phyloP scores from a whole-genome alignment of 1,284 basidiomycete species.

The Phylloporus sp. region DNA sequence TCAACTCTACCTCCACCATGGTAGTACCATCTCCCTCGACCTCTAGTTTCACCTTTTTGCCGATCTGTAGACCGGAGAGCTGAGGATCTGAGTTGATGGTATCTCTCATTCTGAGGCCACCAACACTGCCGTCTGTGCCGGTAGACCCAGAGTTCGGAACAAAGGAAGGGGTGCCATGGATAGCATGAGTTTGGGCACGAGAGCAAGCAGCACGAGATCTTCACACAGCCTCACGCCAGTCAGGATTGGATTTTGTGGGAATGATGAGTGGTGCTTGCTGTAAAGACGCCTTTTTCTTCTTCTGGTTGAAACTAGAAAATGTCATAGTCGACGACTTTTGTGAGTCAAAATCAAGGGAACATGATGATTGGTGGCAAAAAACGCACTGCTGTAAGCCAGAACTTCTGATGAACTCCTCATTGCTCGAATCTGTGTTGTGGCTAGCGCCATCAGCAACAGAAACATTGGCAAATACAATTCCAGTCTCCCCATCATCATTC shows the following conservation, averaged over 20 bases:
- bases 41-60: conserved; percentile 41
- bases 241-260: conserved; percentile 79
- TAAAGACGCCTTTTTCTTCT: conserved; percentile 41
- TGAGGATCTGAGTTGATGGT: conserved; percentile 72
- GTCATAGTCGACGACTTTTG: conserved; percentile 15
- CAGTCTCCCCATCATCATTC: conserved; percentile 31
- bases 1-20: conserved; percentile 22
- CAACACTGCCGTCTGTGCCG: conserved; percentile 75
- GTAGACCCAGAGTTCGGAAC: conserved; percentile 70
- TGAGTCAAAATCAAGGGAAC: conserved; percentile 26
- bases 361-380: conserved; percentile 11
- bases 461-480: conserved; percentile 29
- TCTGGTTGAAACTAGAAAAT: conserved; percentile 44
- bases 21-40: conserved; percentile 28
- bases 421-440: conserved; percentile 56
- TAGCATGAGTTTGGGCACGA: conserved; percentile 12
- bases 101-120: conserved; percentile 76
- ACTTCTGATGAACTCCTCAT: conserved; percentile 67
- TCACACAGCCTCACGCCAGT: conserved; percentile 83
- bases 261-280: conserved; percentile 76
- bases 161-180: conserved; percentile 44
- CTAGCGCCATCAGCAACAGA: conserved; percentile 27
- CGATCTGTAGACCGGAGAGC: conserved; percentile 62
- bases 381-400: conserved; percentile 81
- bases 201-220: conserved; percentile 44